Evolutionary conservation across 78 protist species (phyloP).

Genomic region (Dictyostelium firmibasis): DNA sequence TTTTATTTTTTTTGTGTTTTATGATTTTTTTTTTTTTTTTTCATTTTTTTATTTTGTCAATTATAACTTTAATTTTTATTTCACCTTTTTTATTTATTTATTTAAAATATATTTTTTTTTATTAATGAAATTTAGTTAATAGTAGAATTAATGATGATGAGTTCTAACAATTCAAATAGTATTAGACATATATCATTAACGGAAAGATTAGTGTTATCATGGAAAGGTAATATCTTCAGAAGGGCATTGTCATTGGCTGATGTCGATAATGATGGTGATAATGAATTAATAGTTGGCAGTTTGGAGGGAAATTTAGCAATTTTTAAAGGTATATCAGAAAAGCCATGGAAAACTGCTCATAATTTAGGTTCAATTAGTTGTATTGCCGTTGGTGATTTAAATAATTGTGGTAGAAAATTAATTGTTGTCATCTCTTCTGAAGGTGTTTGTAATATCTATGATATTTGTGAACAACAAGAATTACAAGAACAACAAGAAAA

Average conservation of each 20-base stretch:
- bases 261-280: constrained; percentile 59
- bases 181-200: constrained; percentile 69
- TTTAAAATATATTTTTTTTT: background rate
- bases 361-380: constrained; percentile 54
- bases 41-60: background rate
- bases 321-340: constrained; percentile 32
- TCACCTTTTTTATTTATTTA: background rate
- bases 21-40: background rate
- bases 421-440: constrained; percentile 63
- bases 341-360: constrained; percentile 51
- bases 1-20: background rate
- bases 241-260: constrained; percentile 61
- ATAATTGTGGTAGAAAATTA: background rate
- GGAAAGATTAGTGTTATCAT: constrained; percentile 48
- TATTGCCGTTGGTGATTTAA: constrained; percentile 29
- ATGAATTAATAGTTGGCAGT: constrained; percentile 64
- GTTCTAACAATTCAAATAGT: background rate
- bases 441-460: constrained; percentile 69
- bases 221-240: constrained; percentile 67
- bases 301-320: constrained; percentile 65
- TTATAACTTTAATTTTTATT: too few species aligned
- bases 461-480: constrained; percentile 23
- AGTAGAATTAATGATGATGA: background rate
- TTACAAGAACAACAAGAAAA: background rate
- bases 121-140: background rate